Evolutionary conservation across 2,329 filamentous ascomycete species (phyloP), one percentile per base, ranked within the genome.

Genomic region (Cercospora sp.): DNA sequence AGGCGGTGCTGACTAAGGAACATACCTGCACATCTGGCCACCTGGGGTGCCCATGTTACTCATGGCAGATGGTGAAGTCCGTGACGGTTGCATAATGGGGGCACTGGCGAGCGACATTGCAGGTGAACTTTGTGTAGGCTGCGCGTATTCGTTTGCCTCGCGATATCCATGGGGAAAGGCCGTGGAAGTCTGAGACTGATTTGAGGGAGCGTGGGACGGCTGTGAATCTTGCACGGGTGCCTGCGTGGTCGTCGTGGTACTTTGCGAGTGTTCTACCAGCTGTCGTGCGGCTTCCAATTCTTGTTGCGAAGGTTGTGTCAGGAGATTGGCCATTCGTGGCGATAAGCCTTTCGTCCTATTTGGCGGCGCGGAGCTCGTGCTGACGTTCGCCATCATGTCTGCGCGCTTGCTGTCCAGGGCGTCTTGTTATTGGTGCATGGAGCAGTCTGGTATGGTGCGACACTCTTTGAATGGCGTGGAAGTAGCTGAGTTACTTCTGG

Each of bases 1-100:
- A 55, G 24, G 7, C 28, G 4, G 18, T 62, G 45, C 28, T 57
- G 13, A 75, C 21, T 3, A 18, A 7, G 34, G 21, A 49, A 75
- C 85, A 76, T 81, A 91, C 90, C 90, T 92, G 88, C 90, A 92
- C 57, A 91, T 82, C 78, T 92, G 90, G 2, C 89, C 89, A 18
- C 66, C 66, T 9, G 63, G 66, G 13, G 63, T 51, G 26, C 21
- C 59, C 10, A 58, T 32, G 9, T 55, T 65, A 40, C 49, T 63
- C 66, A 63, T 63, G 32, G 62, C 49, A 32, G 67, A 61, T 28
- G 69, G 69, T 51, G 69, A 70, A 16, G 51, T 62, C 40, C 70
- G 65, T 53, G 66, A 66, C 16, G 61, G 61, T 26, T 64, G 61
- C 61, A 64, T 64, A 1, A 64, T 64, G 3, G 61, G 61, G 3